Percentiles rank a stretch among this genome's conserved stretches.
Evolutionary conservation across 1,139 yeast species (phyloP).

Genomic region (Lodderomyces margitis): DNA sequence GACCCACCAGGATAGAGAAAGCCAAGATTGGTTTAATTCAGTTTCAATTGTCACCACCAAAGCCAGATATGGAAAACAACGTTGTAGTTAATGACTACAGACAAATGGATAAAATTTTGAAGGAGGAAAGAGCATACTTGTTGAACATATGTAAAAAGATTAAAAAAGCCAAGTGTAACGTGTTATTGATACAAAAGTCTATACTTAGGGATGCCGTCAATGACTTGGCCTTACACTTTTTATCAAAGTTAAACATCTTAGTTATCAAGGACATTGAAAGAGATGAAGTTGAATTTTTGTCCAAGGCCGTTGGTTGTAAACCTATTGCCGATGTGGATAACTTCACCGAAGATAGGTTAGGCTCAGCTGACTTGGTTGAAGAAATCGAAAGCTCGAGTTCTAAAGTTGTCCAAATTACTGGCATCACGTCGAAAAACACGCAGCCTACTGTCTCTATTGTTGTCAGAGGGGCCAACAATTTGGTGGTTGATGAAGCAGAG

Average conservation of each 20-base stretch:
- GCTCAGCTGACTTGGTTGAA: conserved; percentile 88
- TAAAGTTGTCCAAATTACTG: conserved; percentile 87
- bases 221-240: conserved; percentile 91
- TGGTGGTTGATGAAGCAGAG: conserved; percentile 92
- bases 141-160: conserved; percentile 93
- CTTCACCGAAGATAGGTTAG: conserved; percentile 89
- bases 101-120: conserved; percentile 97
- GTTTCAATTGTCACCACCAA: conserved; percentile 97
- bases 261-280: conserved; percentile 95
- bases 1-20: conserved; percentile 94
- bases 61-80: conserved; percentile 97
- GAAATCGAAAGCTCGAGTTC: conserved; percentile 92
- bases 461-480: conserved; percentile 90
- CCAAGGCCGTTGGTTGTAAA: conserved; percentile 89
- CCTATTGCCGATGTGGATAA: conserved; percentile 95
- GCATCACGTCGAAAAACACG: conserved; percentile 57
- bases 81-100: conserved; percentile 96
- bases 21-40: conserved; percentile 91
- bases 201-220: conserved; percentile 96
- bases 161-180: conserved; percentile 96
- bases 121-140: conserved; percentile 94
- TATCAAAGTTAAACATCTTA: conserved; percentile 88
- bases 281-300: conserved; percentile 91
- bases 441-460: conserved; percentile 86
- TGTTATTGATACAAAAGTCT: conserved; percentile 87